These are phyloP conservation scores for Gremmenia infestans DNA, from an alignment of 2,329 filamentous ascomycete species.

Conservation along the genomic window DNA sequence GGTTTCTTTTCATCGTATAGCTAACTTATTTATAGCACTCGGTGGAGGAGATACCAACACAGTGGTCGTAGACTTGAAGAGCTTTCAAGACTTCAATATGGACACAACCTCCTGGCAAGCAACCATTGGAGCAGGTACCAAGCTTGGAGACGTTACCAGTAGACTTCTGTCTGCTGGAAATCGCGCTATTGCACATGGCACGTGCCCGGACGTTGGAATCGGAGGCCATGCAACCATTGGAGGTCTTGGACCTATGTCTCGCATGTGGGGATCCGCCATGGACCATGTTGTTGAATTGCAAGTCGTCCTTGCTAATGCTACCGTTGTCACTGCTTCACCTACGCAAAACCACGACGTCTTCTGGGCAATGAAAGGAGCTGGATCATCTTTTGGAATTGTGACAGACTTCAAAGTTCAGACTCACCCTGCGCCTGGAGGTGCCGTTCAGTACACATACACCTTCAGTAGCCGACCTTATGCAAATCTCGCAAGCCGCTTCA, in stretches of 20 bases:
- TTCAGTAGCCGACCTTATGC: slow-evolving; percentile 44
- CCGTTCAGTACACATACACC: slow-evolving; percentile 55
- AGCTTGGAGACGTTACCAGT: slow-evolving; percentile 47
- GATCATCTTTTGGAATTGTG: slow-evolving; percentile 34
- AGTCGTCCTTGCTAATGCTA: slow-evolving; percentile 38
- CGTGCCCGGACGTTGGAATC: slow-evolving; percentile 54
- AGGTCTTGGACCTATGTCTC: slow-evolving; percentile 38
- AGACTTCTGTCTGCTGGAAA: slow-evolving; percentile 46
- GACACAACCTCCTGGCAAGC: slow-evolving; percentile 48
- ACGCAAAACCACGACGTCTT: slow-evolving; percentile 29
- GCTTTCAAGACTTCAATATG: slow-evolving; percentile 50
- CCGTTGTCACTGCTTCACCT: slow-evolving; percentile 24
- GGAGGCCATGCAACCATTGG: slow-evolving; percentile 53
- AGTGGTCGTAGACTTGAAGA: slow-evolving; percentile 49
- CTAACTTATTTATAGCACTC: slow-evolving; percentile 31
- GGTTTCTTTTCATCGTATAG: neutral
- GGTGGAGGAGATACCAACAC: slow-evolving; percentile 46
- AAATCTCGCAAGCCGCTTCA: slow-evolving; percentile 46
- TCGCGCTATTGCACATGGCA: slow-evolving; percentile 55
- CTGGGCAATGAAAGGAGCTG: slow-evolving; percentile 32
- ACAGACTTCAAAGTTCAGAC: slow-evolving; percentile 38
- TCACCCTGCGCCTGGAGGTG: slow-evolving; percentile 48
- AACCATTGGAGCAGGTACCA: slow-evolving; percentile 48
- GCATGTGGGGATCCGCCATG: slow-evolving; percentile 46
- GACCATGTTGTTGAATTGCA: slow-evolving; percentile 45